phyloP scores from a whole-genome alignment of 2,329 filamentous ascomycete genomes.

The Bipolaris bicolor region DNA sequence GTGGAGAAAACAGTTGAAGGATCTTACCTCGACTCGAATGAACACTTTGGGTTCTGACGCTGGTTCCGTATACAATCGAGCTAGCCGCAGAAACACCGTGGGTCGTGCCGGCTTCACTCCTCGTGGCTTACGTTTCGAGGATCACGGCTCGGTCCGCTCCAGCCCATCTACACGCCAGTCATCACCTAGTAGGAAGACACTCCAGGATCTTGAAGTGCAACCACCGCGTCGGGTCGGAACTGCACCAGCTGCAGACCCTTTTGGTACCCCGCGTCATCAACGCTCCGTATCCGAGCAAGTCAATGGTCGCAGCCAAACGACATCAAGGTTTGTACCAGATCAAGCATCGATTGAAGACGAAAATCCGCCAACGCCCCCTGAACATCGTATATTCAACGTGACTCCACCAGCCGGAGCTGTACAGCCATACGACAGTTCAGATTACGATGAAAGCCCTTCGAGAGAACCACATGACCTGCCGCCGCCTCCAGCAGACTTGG shows the following conservation, averaged over 20 bases:
- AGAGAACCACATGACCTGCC: constrained; percentile 39
- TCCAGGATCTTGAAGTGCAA: constrained; percentile 30
- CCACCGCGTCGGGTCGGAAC: constrained; percentile 52
- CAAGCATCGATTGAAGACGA: constrained; percentile 40
- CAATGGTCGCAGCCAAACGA: constrained; percentile 51
- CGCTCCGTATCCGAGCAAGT: constrained; percentile 57
- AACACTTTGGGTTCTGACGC: constrained; percentile 48
- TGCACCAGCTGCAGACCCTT: constrained; percentile 45
- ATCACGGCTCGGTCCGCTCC: constrained; percentile 50
- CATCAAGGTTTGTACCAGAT: constrained; percentile 50
- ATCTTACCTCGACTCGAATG: constrained; percentile 82
- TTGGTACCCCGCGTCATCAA: constrained; percentile 50
- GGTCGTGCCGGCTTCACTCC: constrained; percentile 50
- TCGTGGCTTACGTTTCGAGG: constrained; percentile 52
- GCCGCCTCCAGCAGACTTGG: constrained; percentile 44
- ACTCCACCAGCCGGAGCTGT: constrained; percentile 25
- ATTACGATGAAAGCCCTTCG: constrained; percentile 38
- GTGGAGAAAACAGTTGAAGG: constrained; percentile 89
- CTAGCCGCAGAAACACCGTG: constrained; percentile 52
- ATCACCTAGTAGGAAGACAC: constrained; percentile 47
- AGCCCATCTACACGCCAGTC: constrained; percentile 53
- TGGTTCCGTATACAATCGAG: constrained; percentile 48
- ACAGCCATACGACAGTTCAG: constrained; percentile 37
- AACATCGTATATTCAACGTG: constrained; percentile 40
- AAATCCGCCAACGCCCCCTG: constrained; percentile 50